Base-by-base conservation (phyloP, 208 protist genomes). In the Wallacemonas collosoma region DNA sequence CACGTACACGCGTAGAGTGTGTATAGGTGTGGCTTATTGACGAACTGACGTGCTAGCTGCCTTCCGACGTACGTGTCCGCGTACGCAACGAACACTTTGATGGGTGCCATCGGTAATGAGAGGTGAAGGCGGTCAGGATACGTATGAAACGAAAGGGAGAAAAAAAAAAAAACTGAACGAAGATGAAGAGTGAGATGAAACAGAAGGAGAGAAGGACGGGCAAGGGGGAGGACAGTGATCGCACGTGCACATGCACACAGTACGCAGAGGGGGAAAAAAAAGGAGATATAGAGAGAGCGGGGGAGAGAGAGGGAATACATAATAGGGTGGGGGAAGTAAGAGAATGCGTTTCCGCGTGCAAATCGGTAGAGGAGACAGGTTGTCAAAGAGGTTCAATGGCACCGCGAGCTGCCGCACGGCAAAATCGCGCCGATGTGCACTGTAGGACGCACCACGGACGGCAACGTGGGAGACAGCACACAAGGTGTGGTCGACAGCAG, bases 41-140 rank as follows among this genome's bases (percentile, higher is more conserved):
- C 51, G 61, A 94, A 92, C 72, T 93, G 86, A 9, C 58, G 17
- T 43, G 87, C 73, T 41, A 94, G 48, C 7, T 83, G 83, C 63
- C 71, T 71, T 15, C 92, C 92, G 50, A 96, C 78, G 57, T 91
- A 96, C 48, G 80, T 87, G 83, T 96, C 92, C 12, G 71, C 89
- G 71, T 96, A 96, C 17, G 89, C 81, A 3, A 96, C 43, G 44
- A 93, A 90, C 0, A 96, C 87, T 54, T 77, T 73, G 39, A 84
- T 79, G 44, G 53, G 77, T 38, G 75, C 14, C 71, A 67, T 77
- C 26, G 26, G 26, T 0, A 26, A 26, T 26, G 26, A 26, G 26
- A 26, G 26, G 26, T 26, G 26, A 26, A 26, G 26, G 26, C 26
- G 26, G 26, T 26, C 26, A 26, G 26, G 26, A 26, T 26, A 26